Conservation (phyloP, 805 yeast species). For the Priceomyces melissophilus region DNA sequence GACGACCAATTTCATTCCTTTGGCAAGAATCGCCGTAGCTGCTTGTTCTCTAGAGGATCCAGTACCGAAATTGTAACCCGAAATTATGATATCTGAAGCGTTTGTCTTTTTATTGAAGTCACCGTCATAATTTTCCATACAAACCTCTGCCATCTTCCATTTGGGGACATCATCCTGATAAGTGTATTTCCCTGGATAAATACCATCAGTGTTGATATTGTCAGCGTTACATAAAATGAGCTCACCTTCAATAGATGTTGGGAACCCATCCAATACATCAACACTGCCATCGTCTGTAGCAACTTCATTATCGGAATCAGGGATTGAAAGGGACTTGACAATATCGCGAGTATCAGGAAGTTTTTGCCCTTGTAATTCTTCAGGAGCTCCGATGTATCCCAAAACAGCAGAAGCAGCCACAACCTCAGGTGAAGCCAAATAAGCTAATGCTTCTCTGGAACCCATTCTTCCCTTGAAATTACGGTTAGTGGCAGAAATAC, state of each 20-base stretch:
- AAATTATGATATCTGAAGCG: constrained; percentile 84
- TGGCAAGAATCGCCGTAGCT: constrained; percentile 94
- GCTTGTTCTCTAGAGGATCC: constrained; percentile 99
- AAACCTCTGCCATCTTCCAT: constrained; percentile 97
- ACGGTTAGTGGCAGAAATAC: constrained; percentile 97
- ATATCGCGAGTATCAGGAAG: constrained; percentile 47
- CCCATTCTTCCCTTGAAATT: constrained; percentile 99
- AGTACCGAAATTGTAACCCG: constrained; percentile 96
- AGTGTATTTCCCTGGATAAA: constrained; percentile 98
- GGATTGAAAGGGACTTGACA: constrained; percentile 35
- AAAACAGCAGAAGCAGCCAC: constrained; percentile 98
- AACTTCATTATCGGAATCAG: constrained; percentile 24
- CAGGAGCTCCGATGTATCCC: constrained; percentile 92
- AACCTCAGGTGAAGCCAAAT: constrained; percentile 94
- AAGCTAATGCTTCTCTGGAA: constrained; percentile 91
- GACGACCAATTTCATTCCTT: constrained; percentile 88
- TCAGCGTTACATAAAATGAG: constrained; percentile 95
- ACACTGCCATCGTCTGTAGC: constrained; percentile 44
- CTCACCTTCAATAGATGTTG: constrained; percentile 85
- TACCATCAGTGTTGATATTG: constrained; percentile 95
- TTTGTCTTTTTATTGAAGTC: constrained; percentile 78
- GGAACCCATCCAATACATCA: constrained; percentile 89
- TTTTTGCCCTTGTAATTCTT: constrained; percentile 64
- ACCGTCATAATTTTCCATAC: constrained; percentile 97
- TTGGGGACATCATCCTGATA: constrained; percentile 95